phyloP scores from a whole-genome alignment of 1,284 basidiomycete species.

The Neolentinus lepideus region DNA sequence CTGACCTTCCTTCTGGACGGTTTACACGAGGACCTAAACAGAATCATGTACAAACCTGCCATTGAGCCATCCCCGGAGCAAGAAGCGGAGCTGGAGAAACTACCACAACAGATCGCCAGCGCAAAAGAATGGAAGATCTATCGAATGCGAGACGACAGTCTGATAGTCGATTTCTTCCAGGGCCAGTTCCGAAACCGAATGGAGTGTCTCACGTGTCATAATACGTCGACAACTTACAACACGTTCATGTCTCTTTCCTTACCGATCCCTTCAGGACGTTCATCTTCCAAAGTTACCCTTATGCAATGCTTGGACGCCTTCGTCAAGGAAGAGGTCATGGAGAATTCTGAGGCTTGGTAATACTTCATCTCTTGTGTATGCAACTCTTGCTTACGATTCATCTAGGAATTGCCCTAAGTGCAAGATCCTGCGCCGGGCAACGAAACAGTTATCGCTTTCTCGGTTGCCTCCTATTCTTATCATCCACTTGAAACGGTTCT shows the following conservation, averaged over 20 bases:
- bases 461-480: slow-evolving; percentile 91
- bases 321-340: slow-evolving; percentile 86
- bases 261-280: slow-evolving; percentile 70
- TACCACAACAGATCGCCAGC: slow-evolving; percentile 87
- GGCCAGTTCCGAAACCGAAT: slow-evolving; percentile 92
- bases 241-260: slow-evolving; percentile 95
- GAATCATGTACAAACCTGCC: slow-evolving; percentile 74
- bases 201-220: slow-evolving; percentile 86
- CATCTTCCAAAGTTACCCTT: slow-evolving; percentile 63
- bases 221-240: slow-evolving; percentile 98
- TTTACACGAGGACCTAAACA: slow-evolving; percentile 94
- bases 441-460: slow-evolving; percentile 82
- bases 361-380: not conserved
- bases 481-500: slow-evolving; percentile 96
- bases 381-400: slow-evolving; percentile 8
- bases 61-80: slow-evolving; percentile 74
- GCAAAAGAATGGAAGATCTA: slow-evolving; percentile 94
- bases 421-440: slow-evolving; percentile 78
- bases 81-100: slow-evolving; percentile 81
- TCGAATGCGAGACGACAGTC: slow-evolving; percentile 84
- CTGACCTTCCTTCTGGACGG: slow-evolving; percentile 92
- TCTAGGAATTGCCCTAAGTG: slow-evolving; percentile 88
- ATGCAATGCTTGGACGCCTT: slow-evolving; percentile 87
- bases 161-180: slow-evolving; percentile 97
- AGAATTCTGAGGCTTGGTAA: slow-evolving; percentile 93